Base-by-base conservation (phyloP, 2,329 filamentous ascomycete genomes). In the Penicillium frequentans region DNA sequence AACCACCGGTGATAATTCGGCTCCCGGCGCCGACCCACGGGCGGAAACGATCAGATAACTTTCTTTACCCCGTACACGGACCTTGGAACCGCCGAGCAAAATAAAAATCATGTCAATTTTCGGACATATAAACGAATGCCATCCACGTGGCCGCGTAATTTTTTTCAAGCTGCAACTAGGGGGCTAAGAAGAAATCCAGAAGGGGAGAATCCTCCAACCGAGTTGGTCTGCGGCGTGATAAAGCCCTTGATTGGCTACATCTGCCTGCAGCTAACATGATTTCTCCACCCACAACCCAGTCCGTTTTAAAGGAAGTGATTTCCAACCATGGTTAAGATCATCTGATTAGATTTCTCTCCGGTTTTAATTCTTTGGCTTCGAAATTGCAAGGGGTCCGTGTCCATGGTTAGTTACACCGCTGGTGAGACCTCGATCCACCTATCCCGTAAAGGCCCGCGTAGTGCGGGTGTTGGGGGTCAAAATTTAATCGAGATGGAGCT, bases 301-400 rank as follows among this genome's bases (percentile, higher is more conserved):
- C 19, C 9, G 7, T 24, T 16, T 9, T 23, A 11, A 16, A 26
- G 23, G 14, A 23, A 8, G 37, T 23, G 8, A 35, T 26, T 45
- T 52, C 49, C 49, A 31, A 44, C 49, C 37, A 29, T 11, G 42
- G 49, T 21, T 52, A 52, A 52, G 49, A 52, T 45, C 49, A 52
- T 52, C 49, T 52, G 49, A 52, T 52, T 52, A 52, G 49, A 52
- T 52, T 52, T 26, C 10, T 7, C 13, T n/a, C 7, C 26, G 24
- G 4, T 19, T 42, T 10, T 3, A 10, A 14, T 42, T 50, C 21
- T 24, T 13, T 29, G 39, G 21, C 23, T 29, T 47, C n/a, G 21
- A 39, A 19, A 39, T 19, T 39, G n/a, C 9, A 23, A 21, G 39
- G 37, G 37, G 39, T 42, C 39, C 4, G 39, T 42, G 39, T 42